These are phyloP conservation scores for Pisolithus albus DNA, from an alignment of 768 basidiomycete genomes.

Conservation along the genomic window DNA sequence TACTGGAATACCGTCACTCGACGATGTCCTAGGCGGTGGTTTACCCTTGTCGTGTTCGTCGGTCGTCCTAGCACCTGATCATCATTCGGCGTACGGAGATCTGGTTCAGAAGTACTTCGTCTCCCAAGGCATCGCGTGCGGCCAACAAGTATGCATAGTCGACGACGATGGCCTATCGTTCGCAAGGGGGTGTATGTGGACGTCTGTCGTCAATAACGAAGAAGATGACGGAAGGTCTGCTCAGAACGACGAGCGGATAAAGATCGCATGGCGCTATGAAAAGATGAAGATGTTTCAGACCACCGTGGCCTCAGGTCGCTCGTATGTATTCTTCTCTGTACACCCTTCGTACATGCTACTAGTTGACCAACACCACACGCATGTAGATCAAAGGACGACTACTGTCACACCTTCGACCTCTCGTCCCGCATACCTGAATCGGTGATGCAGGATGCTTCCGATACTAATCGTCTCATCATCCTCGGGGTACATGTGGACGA, in stretches of 20 bases:
- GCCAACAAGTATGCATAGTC: constrained; percentile 64
- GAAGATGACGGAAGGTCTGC: constrained; percentile 27
- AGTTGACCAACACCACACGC: constrained; percentile 8
- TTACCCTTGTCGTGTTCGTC: constrained; percentile 75
- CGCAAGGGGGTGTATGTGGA: constrained; percentile 78
- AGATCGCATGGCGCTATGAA: constrained; percentile 98
- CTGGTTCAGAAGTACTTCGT: constrained; percentile 84
- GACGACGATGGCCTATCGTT: constrained; percentile 53
- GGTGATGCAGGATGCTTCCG: constrained; percentile 39
- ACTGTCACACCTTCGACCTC: constrained; percentile 69
- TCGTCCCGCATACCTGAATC: constrained; percentile 51
- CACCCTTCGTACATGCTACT: not conserved
- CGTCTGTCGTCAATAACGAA: constrained; percentile 31
- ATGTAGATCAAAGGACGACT: constrained; percentile 48
- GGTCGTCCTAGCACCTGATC: constrained; percentile 74
- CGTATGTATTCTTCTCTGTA: constrained; percentile 35
- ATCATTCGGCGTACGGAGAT: constrained; percentile 78
- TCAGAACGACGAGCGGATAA: constrained; percentile 57
- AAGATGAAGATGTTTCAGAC: constrained; percentile 90
- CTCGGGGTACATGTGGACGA: constrained; percentile 16
- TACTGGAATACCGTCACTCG: constrained; percentile 87
- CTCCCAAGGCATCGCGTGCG: constrained; percentile 74
- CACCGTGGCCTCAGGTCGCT: constrained; percentile 49
- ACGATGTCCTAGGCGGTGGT: constrained; percentile 92
- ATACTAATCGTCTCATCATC: constrained; percentile 33